Conservation (phyloP, 2,329 filamentous ascomycete species). For the Pochonia chlamydosporia region DNA sequence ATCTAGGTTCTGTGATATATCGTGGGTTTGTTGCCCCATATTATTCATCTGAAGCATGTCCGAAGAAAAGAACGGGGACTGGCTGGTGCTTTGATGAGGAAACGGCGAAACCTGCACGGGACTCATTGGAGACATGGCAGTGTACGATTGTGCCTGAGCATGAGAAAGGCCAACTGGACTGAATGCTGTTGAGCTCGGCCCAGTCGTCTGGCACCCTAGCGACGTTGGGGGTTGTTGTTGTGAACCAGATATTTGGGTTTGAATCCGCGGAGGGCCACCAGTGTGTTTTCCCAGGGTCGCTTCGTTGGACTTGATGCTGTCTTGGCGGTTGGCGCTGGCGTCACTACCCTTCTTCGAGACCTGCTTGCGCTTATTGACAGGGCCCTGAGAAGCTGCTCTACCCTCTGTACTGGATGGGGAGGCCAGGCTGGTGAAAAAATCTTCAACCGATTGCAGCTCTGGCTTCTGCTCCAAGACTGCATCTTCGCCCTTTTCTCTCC, state of each 20-base stretch:
- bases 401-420: slow-evolving; percentile 50
- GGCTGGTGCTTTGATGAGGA: slow-evolving; percentile 27
- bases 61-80: slow-evolving; percentile 39
- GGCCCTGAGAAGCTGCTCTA: slow-evolving; percentile 17
- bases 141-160: slow-evolving; percentile 36
- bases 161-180: slow-evolving; percentile 36
- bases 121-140: slow-evolving; percentile 46
- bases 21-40: slow-evolving; percentile 41
- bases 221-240: slow-evolving; percentile 21
- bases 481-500: slow-evolving; percentile 77
- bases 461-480: slow-evolving; percentile 83
- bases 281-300: slow-evolving; percentile 8
- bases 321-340: slow-evolving; percentile 4
- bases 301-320: slow-evolving; percentile 2
- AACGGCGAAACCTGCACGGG: slow-evolving; percentile 38
- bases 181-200: slow-evolving; percentile 25
- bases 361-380: slow-evolving; percentile 28
- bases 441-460: slow-evolving; percentile 87
- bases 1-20: slow-evolving; percentile 63
- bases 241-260: slow-evolving; percentile 14
- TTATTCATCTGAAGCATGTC: slow-evolving; percentile 46
- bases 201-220: slow-evolving; percentile 35
- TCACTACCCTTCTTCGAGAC: slow-evolving; percentile 29
- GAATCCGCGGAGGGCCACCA: slow-evolving; percentile 8
- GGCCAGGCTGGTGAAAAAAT: slow-evolving; percentile 81